Base-by-base conservation (phyloP, 768 basidiomycete species). In the Leucocoprinus sp. region DNA sequence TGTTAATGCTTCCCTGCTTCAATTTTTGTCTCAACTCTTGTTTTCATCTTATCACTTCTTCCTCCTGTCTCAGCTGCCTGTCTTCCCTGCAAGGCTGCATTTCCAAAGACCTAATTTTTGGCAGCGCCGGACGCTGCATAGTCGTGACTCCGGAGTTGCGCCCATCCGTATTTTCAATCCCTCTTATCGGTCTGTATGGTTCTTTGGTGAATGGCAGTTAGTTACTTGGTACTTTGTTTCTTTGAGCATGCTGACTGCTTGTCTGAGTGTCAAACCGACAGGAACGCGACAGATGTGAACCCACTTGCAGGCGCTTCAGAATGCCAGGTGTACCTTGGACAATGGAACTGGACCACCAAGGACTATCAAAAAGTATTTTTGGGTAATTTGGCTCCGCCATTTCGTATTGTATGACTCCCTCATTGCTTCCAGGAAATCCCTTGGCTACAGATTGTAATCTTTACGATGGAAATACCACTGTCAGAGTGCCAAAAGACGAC, bases 361-460 rank as follows among this genome's bases (percentile, higher is more conserved):
- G 37, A 27, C 18, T 29, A 27, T 17, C 14, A 22, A 19, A 15
- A 34, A 6, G 31, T 43, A 3, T 24, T 74, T 51, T 42, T 68
- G 19, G 61, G 75, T 78, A 50, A 45, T 63, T 28, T 12, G 5
- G 6, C 35, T 37, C 34, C 19, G 49, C 23, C 42, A 38, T 40
- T 28, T 40, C 37, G 22, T 28, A 45, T n/a, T 41, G 39, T 21
- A 36, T 21, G 26, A 43, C 38, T 43, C 38, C 40, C 52, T 46
- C 40, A 37, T 34, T 14, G 38, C 38, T 4, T 36, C 41, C 38
- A 80, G 80, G 60, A 1, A 50, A 71, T 38, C 78, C 80, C 6
- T 65, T 83, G 38, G 78, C 74, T 2, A 43, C 59, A 2, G 57
- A 60, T 31, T 69, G 82, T 54, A 60, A 70, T 35, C 57, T 84